Evolutionary conservation across 106 monocot genomes (phyloP).

Genomic region (Dendrobium nobile): DNA sequence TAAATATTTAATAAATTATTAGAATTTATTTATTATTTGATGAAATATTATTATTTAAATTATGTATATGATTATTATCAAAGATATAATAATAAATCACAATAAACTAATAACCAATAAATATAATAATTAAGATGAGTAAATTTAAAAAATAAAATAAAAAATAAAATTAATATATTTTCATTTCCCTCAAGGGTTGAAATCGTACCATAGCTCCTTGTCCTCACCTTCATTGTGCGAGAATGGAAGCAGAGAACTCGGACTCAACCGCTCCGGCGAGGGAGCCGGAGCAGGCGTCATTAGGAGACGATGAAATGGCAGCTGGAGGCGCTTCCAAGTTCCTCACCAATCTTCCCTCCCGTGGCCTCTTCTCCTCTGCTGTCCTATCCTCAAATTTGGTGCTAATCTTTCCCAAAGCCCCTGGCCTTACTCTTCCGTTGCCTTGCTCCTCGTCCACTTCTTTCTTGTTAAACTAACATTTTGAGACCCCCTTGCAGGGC

Average conservation of each 20-base stretch:
- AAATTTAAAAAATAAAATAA: too few species aligned
- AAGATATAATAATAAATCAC: too few species aligned
- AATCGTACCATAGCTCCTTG: background rate
- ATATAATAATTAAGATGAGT: too few species aligned
- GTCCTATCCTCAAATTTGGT: constrained; percentile 27
- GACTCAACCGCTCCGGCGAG: background rate
- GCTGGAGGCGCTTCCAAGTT: constrained; percentile 1
- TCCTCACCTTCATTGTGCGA: background rate
- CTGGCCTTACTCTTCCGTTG: background rate
- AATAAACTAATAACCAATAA: too few species aligned
- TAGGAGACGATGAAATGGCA: background rate
- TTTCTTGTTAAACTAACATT: background rate
- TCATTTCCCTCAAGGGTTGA: too few species aligned
- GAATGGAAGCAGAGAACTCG: background rate
- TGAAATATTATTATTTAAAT: too few species aligned
- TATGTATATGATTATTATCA: too few species aligned
- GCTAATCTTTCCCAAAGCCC: background rate
- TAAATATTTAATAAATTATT: too few species aligned
- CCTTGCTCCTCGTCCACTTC: background rate
- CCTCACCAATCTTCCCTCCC: constrained; percentile 32
- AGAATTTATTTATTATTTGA: too few species aligned
- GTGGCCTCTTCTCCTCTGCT: constrained; percentile 27
- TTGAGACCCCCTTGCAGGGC: constrained; percentile 18
- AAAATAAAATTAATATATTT: too few species aligned
- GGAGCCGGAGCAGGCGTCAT: background rate